A percentile compares a stretch with the other conserved stretches of the same genome.
Evolutionary conservation across 345 rosid genomes (phyloP).

Genomic region (Bruguiera gymnorhiza): DNA sequence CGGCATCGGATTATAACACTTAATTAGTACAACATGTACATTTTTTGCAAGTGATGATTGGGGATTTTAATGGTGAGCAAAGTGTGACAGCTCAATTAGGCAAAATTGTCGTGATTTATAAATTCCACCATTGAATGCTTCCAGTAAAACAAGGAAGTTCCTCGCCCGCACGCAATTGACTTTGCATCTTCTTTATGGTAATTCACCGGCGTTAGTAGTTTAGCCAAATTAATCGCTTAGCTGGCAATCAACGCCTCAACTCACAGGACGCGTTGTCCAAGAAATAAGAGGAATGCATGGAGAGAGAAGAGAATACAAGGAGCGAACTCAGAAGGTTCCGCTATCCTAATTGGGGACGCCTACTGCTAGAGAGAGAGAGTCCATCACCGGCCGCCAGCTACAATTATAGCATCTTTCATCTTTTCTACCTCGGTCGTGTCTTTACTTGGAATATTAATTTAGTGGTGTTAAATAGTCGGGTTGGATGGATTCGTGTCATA

Average conservation of each 20-base stretch:
- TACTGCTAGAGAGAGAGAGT: not conserved
- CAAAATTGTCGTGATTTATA: not conserved
- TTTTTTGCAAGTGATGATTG: not conserved
- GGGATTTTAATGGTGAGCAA: not conserved
- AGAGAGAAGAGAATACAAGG: too few relatives aligned
- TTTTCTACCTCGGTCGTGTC: not conserved
- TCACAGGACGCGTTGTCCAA: not conserved
- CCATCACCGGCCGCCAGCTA: constrained; percentile 18
- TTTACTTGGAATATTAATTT: not conserved
- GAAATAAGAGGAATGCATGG: not conserved
- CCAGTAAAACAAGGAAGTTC: not conserved
- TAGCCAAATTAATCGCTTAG: not conserved
- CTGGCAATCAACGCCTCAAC: constrained; percentile 5
- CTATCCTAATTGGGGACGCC: not conserved
- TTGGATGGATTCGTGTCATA: not conserved
- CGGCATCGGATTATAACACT: not conserved
- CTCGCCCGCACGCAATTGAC: not conserved
- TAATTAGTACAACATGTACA: not conserved
- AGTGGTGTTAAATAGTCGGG: not conserved
- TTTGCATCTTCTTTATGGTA: not conserved
- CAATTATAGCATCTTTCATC: constrained; percentile 12
- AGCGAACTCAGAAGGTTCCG: not conserved
- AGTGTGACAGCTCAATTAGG: not conserved
- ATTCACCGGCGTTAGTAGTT: too few relatives aligned
- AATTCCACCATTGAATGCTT: not conserved